These are phyloP conservation scores for Apiospora rasikravindrae DNA, from an alignment of 2,329 filamentous ascomycete genomes.

Conservation along the genomic window DNA sequence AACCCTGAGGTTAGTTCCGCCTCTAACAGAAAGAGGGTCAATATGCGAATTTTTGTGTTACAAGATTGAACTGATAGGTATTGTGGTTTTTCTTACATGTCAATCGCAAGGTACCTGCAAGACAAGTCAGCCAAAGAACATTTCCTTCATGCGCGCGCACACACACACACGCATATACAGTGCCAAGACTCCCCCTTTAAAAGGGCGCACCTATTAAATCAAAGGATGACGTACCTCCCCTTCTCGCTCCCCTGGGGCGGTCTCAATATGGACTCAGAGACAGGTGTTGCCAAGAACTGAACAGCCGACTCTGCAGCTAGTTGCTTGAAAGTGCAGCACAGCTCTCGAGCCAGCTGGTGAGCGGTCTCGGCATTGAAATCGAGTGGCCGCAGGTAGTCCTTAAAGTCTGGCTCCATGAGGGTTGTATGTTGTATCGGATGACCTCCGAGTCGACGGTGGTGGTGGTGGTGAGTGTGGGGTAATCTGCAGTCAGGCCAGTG, in stretches of 20 bases:
- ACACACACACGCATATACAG: not conserved
- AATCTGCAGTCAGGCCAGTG: slow-evolving; percentile 3
- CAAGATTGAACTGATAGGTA: not conserved
- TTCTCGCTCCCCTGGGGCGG: slow-evolving; percentile 48
- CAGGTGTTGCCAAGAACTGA: slow-evolving; percentile 66
- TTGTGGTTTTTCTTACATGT: slow-evolving; percentile 58
- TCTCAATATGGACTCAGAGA: slow-evolving; percentile 62
- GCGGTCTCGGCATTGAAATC: slow-evolving; percentile 52
- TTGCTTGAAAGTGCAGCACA: slow-evolving; percentile 52
- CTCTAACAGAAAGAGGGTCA: slow-evolving; percentile 47
- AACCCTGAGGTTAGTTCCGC: slow-evolving; percentile 72
- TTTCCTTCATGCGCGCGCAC: not conserved
- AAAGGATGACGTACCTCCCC: slow-evolving; percentile 50
- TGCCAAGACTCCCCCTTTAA: not conserved
- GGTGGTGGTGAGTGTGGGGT: slow-evolving; percentile 16
- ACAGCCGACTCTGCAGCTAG: slow-evolving; percentile 58
- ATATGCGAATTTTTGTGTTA: not conserved
- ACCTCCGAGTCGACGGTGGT: not conserved
- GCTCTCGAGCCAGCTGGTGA: slow-evolving; percentile 51
- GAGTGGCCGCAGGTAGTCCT: slow-evolving; percentile 58
- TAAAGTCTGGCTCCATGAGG: slow-evolving; percentile 31
- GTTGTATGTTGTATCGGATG: not conserved
- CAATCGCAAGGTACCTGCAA: slow-evolving; percentile 64
- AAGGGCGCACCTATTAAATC: not conserved
- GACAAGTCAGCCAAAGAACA: slow-evolving; percentile 24